Base-by-base conservation (phyloP, 306 rosid species). In the Dalbergia oliveri region DNA sequence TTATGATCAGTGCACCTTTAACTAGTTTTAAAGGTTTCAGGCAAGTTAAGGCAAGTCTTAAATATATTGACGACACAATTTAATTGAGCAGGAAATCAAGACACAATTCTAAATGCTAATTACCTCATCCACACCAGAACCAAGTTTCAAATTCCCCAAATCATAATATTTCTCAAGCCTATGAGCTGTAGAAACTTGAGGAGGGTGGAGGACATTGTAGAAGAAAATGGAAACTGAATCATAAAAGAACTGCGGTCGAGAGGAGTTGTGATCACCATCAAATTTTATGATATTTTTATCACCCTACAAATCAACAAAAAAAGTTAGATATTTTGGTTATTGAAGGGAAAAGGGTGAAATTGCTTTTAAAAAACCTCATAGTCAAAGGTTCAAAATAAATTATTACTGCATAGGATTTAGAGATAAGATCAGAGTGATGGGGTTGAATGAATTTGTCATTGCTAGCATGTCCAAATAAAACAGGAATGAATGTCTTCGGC, bases 211-310 rank as follows among this genome's bases (percentile, higher is more conserved):
- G 74, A 93, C 94, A 82, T 93, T 95, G 84, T 86, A 93, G 88
- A 95, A 95, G 90, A 95, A 95, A 89, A 91, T 93, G 77, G 98
- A 95, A 84, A 93, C 98, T 51, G 99, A 93, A 82, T 95, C 99
- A 79, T 93, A 93, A 81, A 89, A 95, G 87, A 90, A 95, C 78
- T 95, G 99, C 23, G 99, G 98, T 66, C 99, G 91, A 67, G 96
- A 89, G 43, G 99, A 91, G 84, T 95, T 95, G 85, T 95, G 99
- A 74, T 95, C 99, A 33, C 99, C 99, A 43, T 93, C 97, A 79
- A 95, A 93, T 67, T 91, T 91, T 58, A 91, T 88, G 84, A 91
- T 85, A 84, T 93, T 95, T 88, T 95, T 95, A 79, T 93, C 97
- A 64, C 98, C 98, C 99, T 95, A 68, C 47, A 85, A 70, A 83